Base-by-base conservation (phyloP, 148 eudicot genomes). In the Amaranthus hypochondriacus region DNA sequence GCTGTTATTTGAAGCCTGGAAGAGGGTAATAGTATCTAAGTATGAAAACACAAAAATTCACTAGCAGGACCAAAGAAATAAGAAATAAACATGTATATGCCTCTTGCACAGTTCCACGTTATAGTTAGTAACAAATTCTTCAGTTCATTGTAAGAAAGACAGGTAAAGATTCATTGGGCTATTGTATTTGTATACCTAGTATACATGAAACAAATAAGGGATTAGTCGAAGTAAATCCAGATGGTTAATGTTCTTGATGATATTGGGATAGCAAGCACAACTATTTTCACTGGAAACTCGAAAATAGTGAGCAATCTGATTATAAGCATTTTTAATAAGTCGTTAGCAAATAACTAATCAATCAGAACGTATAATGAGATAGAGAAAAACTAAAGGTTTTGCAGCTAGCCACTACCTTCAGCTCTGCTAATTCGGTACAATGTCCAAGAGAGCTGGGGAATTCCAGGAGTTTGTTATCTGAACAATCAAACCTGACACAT, bases 401-500 rank as follows among this genome's bases (percentile, higher is more conserved):
- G 42, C 44, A 4, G 60, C 78, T 72, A 53, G 54, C 42, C 62
- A 75, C 73, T 75, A 87, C 99, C 97, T 92, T 96, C 75, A 96
- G 80, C 15, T 96, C 99, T 70, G 92, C 71, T 68, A 96, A 82
- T 57, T 85, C 84, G 64, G 69, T 56, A 81, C 99, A 96, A 49
- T 80, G 87, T 75, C 99, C 96, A 67, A 96, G 87, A 51, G 94
- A 90, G 75, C 62, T 69, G 15, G 99, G 97, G 47, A 96, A 88
- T 80, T 78, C 84, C 56, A 71, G 78, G 59, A 96, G 84, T 84
- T 80, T 87, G 73, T 96, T 96, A 78, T 86, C 90, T 70, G 99
- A 96, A 79, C 99, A 96, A 85, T 90, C 97, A 82, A 92, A 63
- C 97, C 99, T 96, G 81, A 13, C 72, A 14, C 21, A 74, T 46